phyloP scores from a whole-genome alignment of 2,329 filamentous ascomycete species.

The Penicillium sp. region DNA sequence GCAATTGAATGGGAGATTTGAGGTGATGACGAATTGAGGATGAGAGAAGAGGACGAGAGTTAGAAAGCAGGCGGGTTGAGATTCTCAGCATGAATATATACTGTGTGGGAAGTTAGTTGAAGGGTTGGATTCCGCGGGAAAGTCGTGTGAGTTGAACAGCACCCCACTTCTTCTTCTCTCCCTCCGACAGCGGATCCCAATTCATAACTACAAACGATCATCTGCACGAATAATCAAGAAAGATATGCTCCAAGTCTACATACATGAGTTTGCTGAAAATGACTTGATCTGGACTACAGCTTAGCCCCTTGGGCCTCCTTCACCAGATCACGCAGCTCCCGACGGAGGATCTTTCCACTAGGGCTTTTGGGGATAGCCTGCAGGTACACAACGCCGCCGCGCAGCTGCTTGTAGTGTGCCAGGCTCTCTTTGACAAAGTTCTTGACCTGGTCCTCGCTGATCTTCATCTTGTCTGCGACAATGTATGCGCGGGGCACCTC shows the following conservation, averaged over 20 bases:
- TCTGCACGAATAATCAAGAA: background rate
- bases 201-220: background rate
- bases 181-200: conserved; percentile 4
- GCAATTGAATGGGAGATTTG: conserved; percentile 19
- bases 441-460: conserved; percentile 46
- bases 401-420: conserved; percentile 51
- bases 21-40: conserved; percentile 10
- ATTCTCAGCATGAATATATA: conserved; percentile 31
- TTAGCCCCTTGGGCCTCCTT: conserved; percentile 36
- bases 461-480: conserved; percentile 35
- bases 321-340: conserved; percentile 49
- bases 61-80: conserved; percentile 28
- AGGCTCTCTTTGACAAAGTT: conserved; percentile 42
- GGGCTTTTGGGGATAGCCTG: conserved; percentile 40
- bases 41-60: conserved; percentile 20
- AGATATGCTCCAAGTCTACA: background rate
- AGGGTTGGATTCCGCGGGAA: conserved; percentile 27
- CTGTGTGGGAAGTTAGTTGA: conserved; percentile 14
- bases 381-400: conserved; percentile 48
- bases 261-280: background rate
- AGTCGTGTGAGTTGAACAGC: conserved; percentile 11
- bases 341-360: conserved; percentile 44
- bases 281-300: conserved; percentile 6
- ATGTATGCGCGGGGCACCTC: conserved; percentile 49
- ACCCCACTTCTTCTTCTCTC: conserved; percentile 2